Evolutionary conservation across 305 asterid species (phyloP), one percentile per base, ranked within the genome.

Genomic region (Fraxinus sp.): DNA sequence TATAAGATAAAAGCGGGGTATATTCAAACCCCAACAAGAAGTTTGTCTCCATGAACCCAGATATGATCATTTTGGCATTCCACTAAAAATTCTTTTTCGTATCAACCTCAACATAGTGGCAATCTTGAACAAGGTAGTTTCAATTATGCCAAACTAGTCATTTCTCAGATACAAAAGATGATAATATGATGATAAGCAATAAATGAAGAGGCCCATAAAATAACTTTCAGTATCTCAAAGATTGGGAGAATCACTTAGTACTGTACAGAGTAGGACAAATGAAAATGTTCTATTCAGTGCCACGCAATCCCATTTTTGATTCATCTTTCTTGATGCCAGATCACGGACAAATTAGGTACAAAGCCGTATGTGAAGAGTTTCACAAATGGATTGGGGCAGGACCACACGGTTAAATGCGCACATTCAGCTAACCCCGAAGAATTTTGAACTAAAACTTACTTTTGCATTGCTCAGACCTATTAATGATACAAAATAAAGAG

Each of bases 401-500:
- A 57, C 77, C 64, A 33, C 18, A 32, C 32, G 37, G 44, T 64
- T 28, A 49, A 9, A 28, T 68, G 74, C 20, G 59, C 72, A 55
- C 36, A 16, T 44, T 73, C 81, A 70, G 86, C 74, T 30, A 79
- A 72, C 24, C 13, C 72, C 79, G 32, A 64, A 78, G 55, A 36
- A 55, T 18, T 52, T 52, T 55, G 44, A 79, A 79, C 74, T 76
- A 24, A 24, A 20, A 28, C 24, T 20, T 62, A 62, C 33, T 28
- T 70, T 22, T 52, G 79, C 77, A 71, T 70, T 76, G 79, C 46
- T 10, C 49, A 52, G 81, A 44, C 70, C 55, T 46, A 78, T 36
- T 81, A 68, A 30, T 82, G 85, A 78, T 33, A 71, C 37, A 76
- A 41, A 37, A 35, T 18, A 37, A 79, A 73, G 80, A n/a, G 22